These are phyloP conservation scores for Haematococcus sp. DNA, from an alignment of 139 green algal genomes.

Conservation along the genomic window DNA sequence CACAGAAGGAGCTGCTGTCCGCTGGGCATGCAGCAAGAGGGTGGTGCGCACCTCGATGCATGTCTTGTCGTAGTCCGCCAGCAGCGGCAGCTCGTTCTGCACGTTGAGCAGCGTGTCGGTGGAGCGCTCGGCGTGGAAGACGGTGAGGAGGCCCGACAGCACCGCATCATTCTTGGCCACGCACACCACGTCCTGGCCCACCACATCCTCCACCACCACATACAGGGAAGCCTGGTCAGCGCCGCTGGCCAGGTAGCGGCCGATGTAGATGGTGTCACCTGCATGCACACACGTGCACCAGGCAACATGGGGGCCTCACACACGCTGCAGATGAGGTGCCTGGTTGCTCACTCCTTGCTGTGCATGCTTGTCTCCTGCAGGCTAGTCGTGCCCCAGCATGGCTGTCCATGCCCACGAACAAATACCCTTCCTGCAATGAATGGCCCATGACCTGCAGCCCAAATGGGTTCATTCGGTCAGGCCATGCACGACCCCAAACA, in stretches of 20 bases:
- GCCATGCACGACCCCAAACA: background rate
- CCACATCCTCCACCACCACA: constrained; percentile 61
- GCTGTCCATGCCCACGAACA: too few species aligned
- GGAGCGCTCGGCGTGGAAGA: constrained; percentile 84
- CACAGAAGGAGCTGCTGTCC: too few species aligned
- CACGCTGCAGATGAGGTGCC: too few species aligned
- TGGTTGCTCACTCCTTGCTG: too few species aligned
- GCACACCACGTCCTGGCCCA: constrained; percentile 68
- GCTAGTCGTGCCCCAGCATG: too few species aligned
- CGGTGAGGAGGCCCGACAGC: constrained; percentile 83
- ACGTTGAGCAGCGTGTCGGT: constrained; percentile 61
- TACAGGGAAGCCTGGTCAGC: constrained; percentile 80
- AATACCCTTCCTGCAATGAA: too few species aligned
- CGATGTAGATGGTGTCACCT: constrained; percentile 83
- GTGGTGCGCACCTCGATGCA: constrained; percentile 31
- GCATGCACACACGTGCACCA: background rate
- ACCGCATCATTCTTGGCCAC: constrained; percentile 63
- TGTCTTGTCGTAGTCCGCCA: constrained; percentile 72
- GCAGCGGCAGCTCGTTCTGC: constrained; percentile 81
- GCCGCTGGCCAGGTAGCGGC: constrained; percentile 84
- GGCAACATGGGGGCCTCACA: too few species aligned
- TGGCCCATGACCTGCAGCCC: too few species aligned
- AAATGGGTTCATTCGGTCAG: too few species aligned
- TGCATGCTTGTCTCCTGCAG: too few species aligned
- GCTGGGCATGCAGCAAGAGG: too few species aligned